phyloP scores from a whole-genome alignment of 805 yeast genomes.

The Myxozyma neglecta region DNA sequence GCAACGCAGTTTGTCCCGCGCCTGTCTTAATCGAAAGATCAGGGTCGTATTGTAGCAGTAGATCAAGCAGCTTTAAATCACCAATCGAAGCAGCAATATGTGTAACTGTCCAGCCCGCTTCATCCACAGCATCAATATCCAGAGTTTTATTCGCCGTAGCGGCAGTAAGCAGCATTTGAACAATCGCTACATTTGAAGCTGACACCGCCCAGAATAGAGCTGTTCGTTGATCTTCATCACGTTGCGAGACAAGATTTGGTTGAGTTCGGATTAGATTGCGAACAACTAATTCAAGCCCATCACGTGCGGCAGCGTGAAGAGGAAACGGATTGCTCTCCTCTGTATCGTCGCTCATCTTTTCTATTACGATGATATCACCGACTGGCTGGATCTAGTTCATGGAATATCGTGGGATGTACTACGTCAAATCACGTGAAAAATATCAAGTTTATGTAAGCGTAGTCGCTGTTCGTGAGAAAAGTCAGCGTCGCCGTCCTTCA shows the following conservation, averaged over 20 bases:
- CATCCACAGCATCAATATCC: slow-evolving; percentile 65
- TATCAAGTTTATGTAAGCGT: too few relatives aligned
- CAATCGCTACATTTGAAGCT: slow-evolving; percentile 54
- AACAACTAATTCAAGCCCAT: slow-evolving; percentile 55
- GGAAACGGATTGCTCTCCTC: slow-evolving; percentile 16
- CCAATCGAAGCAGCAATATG: slow-evolving; percentile 84
- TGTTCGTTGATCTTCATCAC: slow-evolving; percentile 74
- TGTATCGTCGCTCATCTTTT: too few relatives aligned
- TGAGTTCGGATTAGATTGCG: slow-evolving; percentile 51
- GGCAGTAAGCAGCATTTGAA: slow-evolving; percentile 43
- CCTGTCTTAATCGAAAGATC: slow-evolving; percentile 61
- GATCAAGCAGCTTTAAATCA: slow-evolving; percentile 51
- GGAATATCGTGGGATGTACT: too few relatives aligned
- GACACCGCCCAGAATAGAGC: slow-evolving; percentile 91
- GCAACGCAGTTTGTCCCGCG: slow-evolving; percentile 74
- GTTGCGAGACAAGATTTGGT: slow-evolving; percentile 49
- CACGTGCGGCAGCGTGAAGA: slow-evolving; percentile 63
- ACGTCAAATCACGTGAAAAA: too few relatives aligned
- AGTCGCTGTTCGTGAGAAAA: too few relatives aligned
- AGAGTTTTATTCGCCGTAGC: slow-evolving; percentile 26
- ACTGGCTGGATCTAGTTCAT: too few relatives aligned
- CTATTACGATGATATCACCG: too few relatives aligned
- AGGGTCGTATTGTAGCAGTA: slow-evolving; percentile 53
- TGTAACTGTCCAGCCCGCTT: slow-evolving; percentile 78
- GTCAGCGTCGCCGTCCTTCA: too few relatives aligned